Percentiles rank a stretch among this genome's conserved stretches.
These are phyloP conservation scores for Athelia psychrophila DNA, from an alignment of 1,284 basidiomycete species.

Conservation along the genomic window DNA sequence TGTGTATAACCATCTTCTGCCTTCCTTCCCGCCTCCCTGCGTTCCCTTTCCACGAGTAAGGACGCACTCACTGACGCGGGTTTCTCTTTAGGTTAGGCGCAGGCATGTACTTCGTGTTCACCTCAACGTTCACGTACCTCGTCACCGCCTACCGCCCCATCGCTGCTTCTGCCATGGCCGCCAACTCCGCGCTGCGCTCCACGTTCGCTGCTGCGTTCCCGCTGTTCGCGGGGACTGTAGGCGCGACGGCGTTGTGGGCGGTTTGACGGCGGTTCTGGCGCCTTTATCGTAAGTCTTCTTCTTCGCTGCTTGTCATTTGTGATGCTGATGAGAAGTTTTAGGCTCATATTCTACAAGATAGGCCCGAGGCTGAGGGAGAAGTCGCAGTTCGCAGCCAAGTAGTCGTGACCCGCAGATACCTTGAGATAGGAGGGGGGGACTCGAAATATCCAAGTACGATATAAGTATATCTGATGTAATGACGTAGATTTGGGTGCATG, in stretches of 20 bases:
- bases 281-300: constrained; percentile 61
- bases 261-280: constrained; percentile 62
- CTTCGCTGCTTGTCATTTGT: not conserved
- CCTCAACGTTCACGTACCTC: constrained; percentile 69
- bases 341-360: constrained; percentile 38
- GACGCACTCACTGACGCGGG: too few species aligned
- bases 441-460: too few species aligned
- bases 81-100: too few species aligned
- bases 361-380: constrained; percentile 28
- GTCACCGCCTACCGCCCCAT: constrained; percentile 75
- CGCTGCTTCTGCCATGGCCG: constrained; percentile 70
- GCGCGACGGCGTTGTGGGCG: constrained; percentile 75
- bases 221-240: constrained; percentile 65
- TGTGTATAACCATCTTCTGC: too few species aligned
- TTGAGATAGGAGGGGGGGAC: too few species aligned
- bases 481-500: too few species aligned
- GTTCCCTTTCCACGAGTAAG: too few species aligned
- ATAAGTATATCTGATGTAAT: too few species aligned
- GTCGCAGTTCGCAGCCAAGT: constrained; percentile 29
- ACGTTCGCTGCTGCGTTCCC: constrained; percentile 55
- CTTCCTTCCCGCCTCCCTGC: too few species aligned
- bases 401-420: too few species aligned
- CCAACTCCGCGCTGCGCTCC: constrained; percentile 48
- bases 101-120: constrained; percentile 59
- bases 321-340: constrained; percentile 7